Conservation (phyloP, 163 green algal species). For the Picocystis sp. region DNA sequence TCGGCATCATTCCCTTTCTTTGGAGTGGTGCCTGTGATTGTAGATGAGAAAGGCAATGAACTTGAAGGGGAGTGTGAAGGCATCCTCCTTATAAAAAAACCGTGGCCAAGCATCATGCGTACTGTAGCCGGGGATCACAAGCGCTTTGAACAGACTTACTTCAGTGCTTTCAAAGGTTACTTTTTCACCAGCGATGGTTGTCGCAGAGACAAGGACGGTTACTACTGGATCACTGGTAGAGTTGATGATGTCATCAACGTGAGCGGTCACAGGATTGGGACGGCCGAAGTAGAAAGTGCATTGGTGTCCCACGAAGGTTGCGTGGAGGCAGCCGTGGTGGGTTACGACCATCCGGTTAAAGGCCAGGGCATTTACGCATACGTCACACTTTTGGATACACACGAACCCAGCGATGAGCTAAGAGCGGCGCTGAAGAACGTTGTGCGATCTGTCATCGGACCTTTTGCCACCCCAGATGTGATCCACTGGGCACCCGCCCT, state of each 20-base stretch:
- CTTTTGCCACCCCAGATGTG: conserved; percentile 79
- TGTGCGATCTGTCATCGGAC: conserved; percentile 45
- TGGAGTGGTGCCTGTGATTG: conserved; percentile 45
- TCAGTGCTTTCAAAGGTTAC: conserved; percentile 55
- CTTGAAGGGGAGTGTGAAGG: conserved; percentile 39
- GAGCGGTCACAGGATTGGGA: conserved; percentile 67
- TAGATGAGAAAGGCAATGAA: conserved; percentile 62
- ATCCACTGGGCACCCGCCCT: conserved; percentile 80
- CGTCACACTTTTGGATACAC: conserved; percentile 47
- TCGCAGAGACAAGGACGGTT: conserved; percentile 68
- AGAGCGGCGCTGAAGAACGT: conserved; percentile 40
- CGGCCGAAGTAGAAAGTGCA: conserved; percentile 80
- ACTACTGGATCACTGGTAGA: conserved; percentile 87
- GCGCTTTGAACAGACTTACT: conserved; percentile 72
- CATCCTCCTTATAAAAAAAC: conserved; percentile 52
- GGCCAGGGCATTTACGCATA: conserved; percentile 90
- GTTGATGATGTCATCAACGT: conserved; percentile 96
- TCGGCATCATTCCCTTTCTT: conserved; percentile 69
- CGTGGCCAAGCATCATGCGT: conserved; percentile 72
- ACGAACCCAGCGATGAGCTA: conserved; percentile 18
- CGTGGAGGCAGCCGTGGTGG: conserved; percentile 51
- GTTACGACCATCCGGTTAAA: conserved; percentile 73
- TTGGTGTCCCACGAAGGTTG: conserved; percentile 54
- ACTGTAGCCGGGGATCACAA: conserved; percentile 61
- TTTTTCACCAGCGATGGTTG: conserved; percentile 83